Base-by-base conservation (phyloP, 768 basidiomycete species). In the Russula virescens region DNA sequence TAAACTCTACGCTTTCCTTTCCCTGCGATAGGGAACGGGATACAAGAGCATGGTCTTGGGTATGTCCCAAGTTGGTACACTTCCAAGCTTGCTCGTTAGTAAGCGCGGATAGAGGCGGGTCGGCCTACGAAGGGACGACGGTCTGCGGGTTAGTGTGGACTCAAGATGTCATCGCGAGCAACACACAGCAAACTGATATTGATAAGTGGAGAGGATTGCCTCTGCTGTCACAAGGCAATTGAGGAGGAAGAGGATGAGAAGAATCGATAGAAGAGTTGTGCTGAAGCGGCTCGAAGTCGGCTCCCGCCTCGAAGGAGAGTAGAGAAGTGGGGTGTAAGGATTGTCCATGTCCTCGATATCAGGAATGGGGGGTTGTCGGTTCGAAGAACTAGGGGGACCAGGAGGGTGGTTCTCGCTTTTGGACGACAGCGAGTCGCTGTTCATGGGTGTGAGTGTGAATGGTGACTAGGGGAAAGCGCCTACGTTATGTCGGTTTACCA, bases 1-100 rank as follows among this genome's bases (percentile, higher is more conserved):
- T 38, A 46, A 53, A 58, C 7, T 63, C 57, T 47, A 46, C 21
- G 8, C 11, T 48, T n/a, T 58, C 57, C 38, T 43, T 18, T 38
- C 13, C 38, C 38, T 11, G 46, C n/a, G 62, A 42, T 10, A 38
- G 14, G 25, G 11, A 21, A 5, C 8, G 21, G 3, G n/a, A 14
- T 25, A 7, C 23, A 16, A 34, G 35, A 49, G 25, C 1, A 53
- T 55, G 11, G 45, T 61, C 45, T 9, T 19, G 42, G 34, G 25
- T 11, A 1, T 18, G 5, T 13, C 28, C 35, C 51, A 57, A 62
- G 16, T 16, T 46, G 23, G n/a, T 25, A 31, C 61, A 58, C 18
- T 58, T 50, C n/a, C 45, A n/a, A 6, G 28, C 34, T 40, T 40
- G 49, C 34, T 13, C 16, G 21, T 45, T 43, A 9, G 50, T 43